A percentile compares a stretch with the other conserved stretches of the same genome.
Evolutionary conservation across 768 basidiomycete genomes (phyloP).

Genomic region (Tephrocybe sp.): DNA sequence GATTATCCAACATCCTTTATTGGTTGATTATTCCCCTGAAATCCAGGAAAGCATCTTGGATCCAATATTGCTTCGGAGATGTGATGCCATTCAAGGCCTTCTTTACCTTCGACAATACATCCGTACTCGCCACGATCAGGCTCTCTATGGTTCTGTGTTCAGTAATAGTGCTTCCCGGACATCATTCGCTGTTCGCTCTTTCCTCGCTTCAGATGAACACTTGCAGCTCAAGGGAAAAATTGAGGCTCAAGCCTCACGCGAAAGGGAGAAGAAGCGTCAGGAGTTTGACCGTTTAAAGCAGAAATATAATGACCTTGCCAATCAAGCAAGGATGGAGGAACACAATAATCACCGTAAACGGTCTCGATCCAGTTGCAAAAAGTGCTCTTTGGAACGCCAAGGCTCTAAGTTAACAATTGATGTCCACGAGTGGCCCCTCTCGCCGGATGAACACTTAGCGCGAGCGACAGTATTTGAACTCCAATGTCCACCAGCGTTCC

Average conservation of each 20-base stretch:
- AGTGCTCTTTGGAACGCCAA: no score
- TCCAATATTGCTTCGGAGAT: slow-evolving; percentile 37
- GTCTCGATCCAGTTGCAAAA: no score
- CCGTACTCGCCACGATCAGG: slow-evolving; percentile 21
- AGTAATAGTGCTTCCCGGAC: slow-evolving; percentile 9
- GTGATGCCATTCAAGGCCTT: slow-evolving; percentile 27
- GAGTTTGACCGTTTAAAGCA: slow-evolving; percentile 26
- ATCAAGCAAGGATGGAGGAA: no score
- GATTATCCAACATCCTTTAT: slow-evolving; percentile 34
- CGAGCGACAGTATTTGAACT: no score
- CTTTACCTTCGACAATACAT: slow-evolving; percentile 30
- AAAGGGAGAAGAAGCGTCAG: slow-evolving; percentile 18
- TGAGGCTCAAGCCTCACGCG: slow-evolving; percentile 20
- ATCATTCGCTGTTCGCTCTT: slow-evolving; percentile 37
- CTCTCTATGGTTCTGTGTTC: slow-evolving; percentile 31
- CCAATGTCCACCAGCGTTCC: no score
- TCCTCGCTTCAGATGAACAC: slow-evolving; percentile 18
- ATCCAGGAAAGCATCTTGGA: slow-evolving; percentile 36
- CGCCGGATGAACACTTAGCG: no score
- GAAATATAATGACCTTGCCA: no score
- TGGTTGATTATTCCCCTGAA: slow-evolving; percentile 46
- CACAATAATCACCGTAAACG: no score
- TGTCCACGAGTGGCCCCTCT: no score
- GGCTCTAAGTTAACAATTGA: no score
- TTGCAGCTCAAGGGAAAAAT: slow-evolving; percentile 26